Evolutionary conservation across 352 stramenopile species (phyloP), one percentile per base, ranked within the genome.

Genomic region (Globisporangium solare): DNA sequence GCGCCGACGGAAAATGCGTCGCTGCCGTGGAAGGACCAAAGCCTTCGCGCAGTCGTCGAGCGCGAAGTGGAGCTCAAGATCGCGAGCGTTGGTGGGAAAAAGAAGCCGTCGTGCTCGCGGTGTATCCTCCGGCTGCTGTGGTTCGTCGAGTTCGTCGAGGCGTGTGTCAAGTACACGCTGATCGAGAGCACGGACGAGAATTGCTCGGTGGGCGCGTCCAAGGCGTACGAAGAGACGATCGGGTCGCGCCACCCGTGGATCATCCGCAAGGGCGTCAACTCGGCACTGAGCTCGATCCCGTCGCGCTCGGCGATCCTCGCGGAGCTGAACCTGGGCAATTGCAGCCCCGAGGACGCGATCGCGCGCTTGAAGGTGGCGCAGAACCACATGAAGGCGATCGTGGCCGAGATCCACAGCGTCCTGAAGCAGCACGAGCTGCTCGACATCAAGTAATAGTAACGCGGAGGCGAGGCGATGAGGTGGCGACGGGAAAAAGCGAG

Each of bases 91-190:
- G 83, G 83, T 18, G 83, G 83, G 21, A 94, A 94, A 66, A 93
- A 94, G 72, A 89, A 90, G 39, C 81, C 83, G 41, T 92, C 81
- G 24, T 88, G 74, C 59, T 79, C 66, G 40, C 83, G 83, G 24
- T 88, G 83, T 55, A 56, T 91, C 27, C 60, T 92, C 46, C 83
- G 83, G 0, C 51, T 94, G 41, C 60, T 90, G 31, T 94, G 83
- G 83, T 94, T 94, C 49, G 53, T 94, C 27, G 79, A 94, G 64
- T 94, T 94, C 40, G 83, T 94, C 40, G 81, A 90, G 47, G 78
- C 81, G 17, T 90, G 74, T 17, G 58, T 94, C 11, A 66, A 73
- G 40, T 75, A 89, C 56, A 83, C 73, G n/a, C 54, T 92, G 43
- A 59, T 90, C 24, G 76, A 89, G 40, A 88, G 71, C 51, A 64